A percentile compares a stretch with the other conserved stretches of the same genome.
These are phyloP conservation scores for Paragyromitra xinjiangensis DNA, from an alignment of 495 filamentous ascomycete species.

Conservation along the genomic window DNA sequence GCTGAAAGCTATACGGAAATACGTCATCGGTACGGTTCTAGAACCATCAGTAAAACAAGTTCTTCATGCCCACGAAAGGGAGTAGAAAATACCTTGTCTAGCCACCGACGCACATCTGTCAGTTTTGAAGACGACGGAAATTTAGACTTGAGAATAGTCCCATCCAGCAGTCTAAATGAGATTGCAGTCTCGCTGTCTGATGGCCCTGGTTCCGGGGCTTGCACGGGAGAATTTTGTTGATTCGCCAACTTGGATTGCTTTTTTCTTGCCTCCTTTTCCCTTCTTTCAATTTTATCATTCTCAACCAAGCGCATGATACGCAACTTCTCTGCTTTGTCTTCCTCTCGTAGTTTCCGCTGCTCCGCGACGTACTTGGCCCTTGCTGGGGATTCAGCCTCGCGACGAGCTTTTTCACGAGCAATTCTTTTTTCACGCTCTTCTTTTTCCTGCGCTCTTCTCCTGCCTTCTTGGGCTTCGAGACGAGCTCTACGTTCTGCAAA, in stretches of 20 bases:
- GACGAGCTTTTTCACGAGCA: slow-evolving; percentile 38
- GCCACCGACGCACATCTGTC: slow-evolving; percentile 73
- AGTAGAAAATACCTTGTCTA: slow-evolving; percentile 17
- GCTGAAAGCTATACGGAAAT: slow-evolving; percentile 80
- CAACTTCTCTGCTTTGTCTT: slow-evolving; percentile 67
- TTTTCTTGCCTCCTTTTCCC: slow-evolving; percentile 60
- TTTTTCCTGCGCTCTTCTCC: slow-evolving; percentile 15
- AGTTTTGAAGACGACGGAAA: slow-evolving; percentile 75
- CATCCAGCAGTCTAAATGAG: slow-evolving; percentile 85
- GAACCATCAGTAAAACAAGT: background rate
- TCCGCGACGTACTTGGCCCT: slow-evolving; percentile 45
- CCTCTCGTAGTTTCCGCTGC: slow-evolving; percentile 63
- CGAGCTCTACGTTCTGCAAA: slow-evolving; percentile 46
- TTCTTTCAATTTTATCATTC: slow-evolving; percentile 72
- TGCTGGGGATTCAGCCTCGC: slow-evolving; percentile 22
- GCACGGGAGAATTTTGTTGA: background rate
- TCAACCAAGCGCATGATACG: slow-evolving; percentile 71
- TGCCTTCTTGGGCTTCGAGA: slow-evolving; percentile 28
- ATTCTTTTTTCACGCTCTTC: slow-evolving; percentile 25
- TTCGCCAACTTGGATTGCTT: slow-evolving; percentile 56
- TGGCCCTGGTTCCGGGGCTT: slow-evolving; percentile 2
- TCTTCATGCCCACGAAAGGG: background rate
- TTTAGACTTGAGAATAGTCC: slow-evolving; percentile 74
- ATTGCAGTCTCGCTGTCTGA: slow-evolving; percentile 66
- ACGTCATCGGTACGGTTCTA: slow-evolving; percentile 49